These are phyloP conservation scores for Ceratocystiopsis brevicomis DNA, from an alignment of 2,329 filamentous ascomycete species.

Conservation along the genomic window DNA sequence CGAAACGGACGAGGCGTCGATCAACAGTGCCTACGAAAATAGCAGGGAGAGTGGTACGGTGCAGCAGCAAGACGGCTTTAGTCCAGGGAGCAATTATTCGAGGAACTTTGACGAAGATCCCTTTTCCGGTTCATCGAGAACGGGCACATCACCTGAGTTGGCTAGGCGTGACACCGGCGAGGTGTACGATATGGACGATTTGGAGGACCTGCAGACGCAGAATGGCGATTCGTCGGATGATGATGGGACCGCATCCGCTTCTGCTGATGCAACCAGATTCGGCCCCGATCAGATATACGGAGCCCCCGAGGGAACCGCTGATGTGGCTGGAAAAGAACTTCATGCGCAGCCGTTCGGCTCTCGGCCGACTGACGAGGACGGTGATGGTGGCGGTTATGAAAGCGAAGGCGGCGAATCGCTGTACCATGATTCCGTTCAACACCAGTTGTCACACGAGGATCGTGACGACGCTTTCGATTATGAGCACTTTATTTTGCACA, in stretches of 20 bases:
- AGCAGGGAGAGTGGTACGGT: no score
- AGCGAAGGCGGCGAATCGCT: slow-evolving; percentile 47
- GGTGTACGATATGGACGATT: slow-evolving; percentile 19
- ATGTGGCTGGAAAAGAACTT: no score
- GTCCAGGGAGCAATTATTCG: no score
- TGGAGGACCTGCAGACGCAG: slow-evolving; percentile 22
- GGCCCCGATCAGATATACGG: no score
- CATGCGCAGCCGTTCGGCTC: no score
- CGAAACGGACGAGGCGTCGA: slow-evolving; percentile 13
- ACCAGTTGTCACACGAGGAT: slow-evolving; percentile 66
- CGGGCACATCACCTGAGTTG: no score
- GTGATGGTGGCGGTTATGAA: slow-evolving; percentile 19
- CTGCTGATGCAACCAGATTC: no score
- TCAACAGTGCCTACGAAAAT: slow-evolving; percentile 13
- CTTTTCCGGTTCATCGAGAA: no score
- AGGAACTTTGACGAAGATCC: no score
- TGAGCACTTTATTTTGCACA: slow-evolving; percentile 87
- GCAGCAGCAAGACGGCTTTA: no score
- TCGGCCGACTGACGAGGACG: slow-evolving; percentile 9
- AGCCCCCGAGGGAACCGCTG: no score
- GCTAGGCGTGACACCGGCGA: slow-evolving; percentile 14
- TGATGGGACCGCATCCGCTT: slow-evolving; percentile 7
- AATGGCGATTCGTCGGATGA: slow-evolving; percentile 16
- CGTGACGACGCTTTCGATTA: slow-evolving; percentile 93
- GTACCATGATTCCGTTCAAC: slow-evolving; percentile 41